Base-by-base conservation (phyloP, 176 grass and related monocot species). In the Lolium rigidum region DNA sequence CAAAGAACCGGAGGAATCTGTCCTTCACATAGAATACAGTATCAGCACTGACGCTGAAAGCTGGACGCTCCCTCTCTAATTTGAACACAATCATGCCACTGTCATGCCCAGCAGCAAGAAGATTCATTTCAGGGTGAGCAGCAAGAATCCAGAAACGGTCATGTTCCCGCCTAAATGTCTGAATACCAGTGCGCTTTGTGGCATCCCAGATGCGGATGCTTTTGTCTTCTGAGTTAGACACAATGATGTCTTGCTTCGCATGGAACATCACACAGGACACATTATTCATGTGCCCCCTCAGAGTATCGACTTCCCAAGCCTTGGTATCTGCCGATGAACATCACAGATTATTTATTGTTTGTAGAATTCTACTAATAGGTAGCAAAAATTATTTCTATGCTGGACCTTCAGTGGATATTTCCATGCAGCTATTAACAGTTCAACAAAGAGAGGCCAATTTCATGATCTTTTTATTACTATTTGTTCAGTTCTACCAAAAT, bases 81-180 rank as follows among this genome's bases (percentile, higher is more conserved):
- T 98, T 98, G 51, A 98, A 98, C 63, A 98, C 93, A 70, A 95
- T 95, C 92, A 95, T 95, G 35, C 96, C 96, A 43, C 91, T 95
- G 20, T 98, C 96, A 89, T 98, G 96, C 50, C 96, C 96, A 60
- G 96, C 96, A 26, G 96, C 96, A 68, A 98, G 93, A 81, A 98
- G 93, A 51, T 98, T 95, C 88, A 95, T 92, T 87, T 98, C 96
- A 59, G 96, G 91, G 81, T 98, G 96, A 69, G 90, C 93, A 66
- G 92, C 80, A 79, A 95, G 96, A 77, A 95, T 89, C 96, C 96
- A 98, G 86, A 98, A 98, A n/a, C 96, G 96, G 69, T 98, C 96
- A 76, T 95, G 96, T 24, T 98, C 93, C 65, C 93, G 78, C 39
- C 93, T 91, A 60, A 98, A 95, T 49, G 92, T 95, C 52, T 98